Conservation (phyloP, 2,329 filamentous ascomycete genomes). For the Talaromyces sp. region DNA sequence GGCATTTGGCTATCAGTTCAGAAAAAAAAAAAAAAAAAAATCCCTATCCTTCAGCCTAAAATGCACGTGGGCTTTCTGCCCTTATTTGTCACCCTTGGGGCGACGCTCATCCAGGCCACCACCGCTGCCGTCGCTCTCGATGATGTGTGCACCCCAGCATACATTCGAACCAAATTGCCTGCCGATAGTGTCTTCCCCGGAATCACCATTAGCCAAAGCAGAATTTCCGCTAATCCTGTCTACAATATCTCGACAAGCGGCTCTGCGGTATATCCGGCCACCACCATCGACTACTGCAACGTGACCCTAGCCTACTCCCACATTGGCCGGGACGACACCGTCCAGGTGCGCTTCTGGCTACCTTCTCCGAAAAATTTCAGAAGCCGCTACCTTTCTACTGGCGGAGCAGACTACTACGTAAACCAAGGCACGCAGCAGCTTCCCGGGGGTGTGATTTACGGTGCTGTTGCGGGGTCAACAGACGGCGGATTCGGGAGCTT, state of each 20-base stretch:
- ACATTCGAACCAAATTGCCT: slow-evolving; percentile 42
- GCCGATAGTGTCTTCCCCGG: slow-evolving; percentile 41
- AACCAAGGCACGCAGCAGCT: slow-evolving; percentile 34
- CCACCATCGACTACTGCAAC: slow-evolving; percentile 42
- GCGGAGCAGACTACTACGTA: slow-evolving; percentile 52
- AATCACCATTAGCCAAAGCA: slow-evolving; percentile 40
- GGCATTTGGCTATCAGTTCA: no score
- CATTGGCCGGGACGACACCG: slow-evolving; percentile 38
- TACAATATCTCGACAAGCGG: no score
- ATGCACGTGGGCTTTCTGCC: no score
- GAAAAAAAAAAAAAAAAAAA: no score
- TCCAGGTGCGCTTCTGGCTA: slow-evolving; percentile 47
- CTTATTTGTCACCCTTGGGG: no score
- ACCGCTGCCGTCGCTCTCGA: slow-evolving; percentile 29
- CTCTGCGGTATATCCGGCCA: slow-evolving; percentile 9
- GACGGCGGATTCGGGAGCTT: slow-evolving; percentile 57
- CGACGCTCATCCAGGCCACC: no score
- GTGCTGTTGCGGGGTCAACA: slow-evolving; percentile 53
- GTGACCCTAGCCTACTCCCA: slow-evolving; percentile 52
- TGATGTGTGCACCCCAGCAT: slow-evolving; percentile 41
- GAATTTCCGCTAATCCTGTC: slow-evolving; percentile 30
- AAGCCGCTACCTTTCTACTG: slow-evolving; percentile 50
- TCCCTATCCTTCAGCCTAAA: no score
- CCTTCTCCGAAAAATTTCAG: slow-evolving; percentile 48
- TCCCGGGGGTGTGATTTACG: slow-evolving; percentile 21